Evolutionary conservation across 2,329 filamentous ascomycete species (phyloP).

Genomic region (Xylariaceae sp.): DNA sequence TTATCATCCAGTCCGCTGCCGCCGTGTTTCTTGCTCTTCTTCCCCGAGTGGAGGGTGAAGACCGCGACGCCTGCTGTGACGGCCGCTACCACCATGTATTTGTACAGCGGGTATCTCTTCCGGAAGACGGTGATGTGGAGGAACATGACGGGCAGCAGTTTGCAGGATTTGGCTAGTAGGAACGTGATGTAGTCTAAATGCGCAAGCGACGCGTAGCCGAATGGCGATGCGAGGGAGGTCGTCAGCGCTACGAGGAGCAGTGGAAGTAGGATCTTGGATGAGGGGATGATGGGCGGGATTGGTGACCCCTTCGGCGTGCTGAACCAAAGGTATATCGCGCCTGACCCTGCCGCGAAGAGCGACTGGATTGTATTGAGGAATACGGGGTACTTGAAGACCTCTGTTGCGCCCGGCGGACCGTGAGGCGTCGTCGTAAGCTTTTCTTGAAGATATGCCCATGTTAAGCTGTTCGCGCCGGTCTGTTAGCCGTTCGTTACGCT

Average conservation of each 20-base stretch:
- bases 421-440: constrained; percentile 93
- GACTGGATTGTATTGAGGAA: constrained; percentile 97
- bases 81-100: constrained; percentile 87
- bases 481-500: constrained; percentile 2
- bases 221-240: constrained; percentile 85
- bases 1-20: constrained; percentile 42
- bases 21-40: constrained; percentile 43
- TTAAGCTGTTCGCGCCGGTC: constrained; percentile 55
- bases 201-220: constrained; percentile 86
- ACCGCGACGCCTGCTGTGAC: constrained; percentile 91
- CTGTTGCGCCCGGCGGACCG: constrained; percentile 57
- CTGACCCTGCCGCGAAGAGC: constrained; percentile 76
- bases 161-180: constrained; percentile 96
- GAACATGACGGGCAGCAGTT: constrained; percentile 97
- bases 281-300: constrained; percentile 70
- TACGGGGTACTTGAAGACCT: constrained; percentile 88
- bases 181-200: constrained; percentile 99
- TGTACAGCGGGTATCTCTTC: constrained; percentile 86
- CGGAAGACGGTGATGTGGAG: constrained; percentile 90
- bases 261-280: constrained; percentile 67
- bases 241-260: constrained; percentile 83
- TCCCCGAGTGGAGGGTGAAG: constrained; percentile 82
- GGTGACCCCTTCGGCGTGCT: constrained; percentile 53
- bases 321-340: constrained; percentile 72
- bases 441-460: constrained; percentile 96